Evolutionary conservation across 495 filamentous ascomycete genomes (phyloP), one percentile per base, ranked within the genome.

Genomic region (Opeltia flavorubescens): DNA sequence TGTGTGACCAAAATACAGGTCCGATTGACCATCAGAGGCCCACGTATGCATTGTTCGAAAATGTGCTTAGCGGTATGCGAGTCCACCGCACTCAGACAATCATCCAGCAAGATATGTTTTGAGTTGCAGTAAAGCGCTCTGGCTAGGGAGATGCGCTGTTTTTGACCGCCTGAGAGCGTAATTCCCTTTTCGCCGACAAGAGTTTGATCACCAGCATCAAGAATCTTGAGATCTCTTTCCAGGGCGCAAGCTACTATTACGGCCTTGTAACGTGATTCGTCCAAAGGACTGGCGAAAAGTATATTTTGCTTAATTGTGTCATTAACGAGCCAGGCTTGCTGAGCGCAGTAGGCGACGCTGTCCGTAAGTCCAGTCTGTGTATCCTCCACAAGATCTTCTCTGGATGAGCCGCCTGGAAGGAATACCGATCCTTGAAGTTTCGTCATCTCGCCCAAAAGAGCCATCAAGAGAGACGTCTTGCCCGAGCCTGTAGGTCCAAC

Each of bases 1-100:
- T 99, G 91, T 1, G 91, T 95, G n/a, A 99, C 89, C 38, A 99
- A 68, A 23, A 99, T 86, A 62, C 93, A 96, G 30, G 91, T 95
- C 31, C 91, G 76, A 50, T 75, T 70, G 39, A 76, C 60, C 91
- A 99, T 96, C 48, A 99, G 62, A 3, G 87, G 85, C 5, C 91
- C 91, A 51, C 82, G 80, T 50, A 99, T 80, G 45, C 87, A 89
- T 55, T 94, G 80, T 52, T 80, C 83, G 65, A 96, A 96, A 52
- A 99, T 95, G 78, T 94, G 95, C 64, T 95, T 94, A 8, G 88
- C 89, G 1, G 91, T 96, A 56, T 99, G 91, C 6, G 93, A 94
- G 63, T 99, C 91, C n/a, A 99, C 91, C 15, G 91, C 91, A 57
- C 89, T 95, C 41, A 99, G 72, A 52, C 93, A 95, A 62, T 99